Base-by-base conservation (phyloP, 352 stramenopile species). In the Globisporangium ultimum region DNA sequence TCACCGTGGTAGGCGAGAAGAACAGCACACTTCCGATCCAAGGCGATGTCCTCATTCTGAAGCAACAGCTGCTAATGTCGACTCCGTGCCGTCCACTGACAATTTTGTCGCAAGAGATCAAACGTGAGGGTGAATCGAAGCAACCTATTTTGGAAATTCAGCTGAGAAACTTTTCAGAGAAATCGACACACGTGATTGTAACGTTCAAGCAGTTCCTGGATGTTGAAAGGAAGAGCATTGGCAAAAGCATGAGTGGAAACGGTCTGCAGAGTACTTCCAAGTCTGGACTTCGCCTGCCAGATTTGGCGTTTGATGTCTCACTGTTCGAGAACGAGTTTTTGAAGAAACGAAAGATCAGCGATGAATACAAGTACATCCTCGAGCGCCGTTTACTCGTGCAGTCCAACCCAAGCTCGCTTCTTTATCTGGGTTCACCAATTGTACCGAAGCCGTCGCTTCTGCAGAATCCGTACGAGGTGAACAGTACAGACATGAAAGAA, bases 281-380 rank as follows among this genome's bases (percentile, higher is more conserved):
- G 24, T 32, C 24, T 32, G 24, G 24, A 71, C 18, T 50, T 64
- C 10, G 55, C 71, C 58, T 17, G 46, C 49, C 53, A 18, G 47
- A 51, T 32, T 28, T 71, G 40, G 48, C 54, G 21, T 76, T 70
- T 53, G 50, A 49, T 4, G 63, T 60, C 28, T 24, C 32, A 4
- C 42, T 57, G 18, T 53, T 67, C n/a, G 59, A 72, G n/a, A 84
- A 76, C 28, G 65, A 79, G 17, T 88, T 72, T 48, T 65, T 85
- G 45, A 75, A 75, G 56, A 80, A 76, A 54, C 76, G 75, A 32
- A 83, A 78, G 50, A 82, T 91, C 22, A 79, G 78, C 49, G 82
- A 89, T 48, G 82, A 91, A 47, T 86, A 88, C 59, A 56, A 71
- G 11, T 92, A 92, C 51, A 87, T 90, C 61, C 68, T 89, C 22